Evolutionary conservation across 2,329 filamentous ascomycete genomes (phyloP), one percentile per base, ranked within the genome.

Genomic region (Pyricularia pennisetigena): DNA sequence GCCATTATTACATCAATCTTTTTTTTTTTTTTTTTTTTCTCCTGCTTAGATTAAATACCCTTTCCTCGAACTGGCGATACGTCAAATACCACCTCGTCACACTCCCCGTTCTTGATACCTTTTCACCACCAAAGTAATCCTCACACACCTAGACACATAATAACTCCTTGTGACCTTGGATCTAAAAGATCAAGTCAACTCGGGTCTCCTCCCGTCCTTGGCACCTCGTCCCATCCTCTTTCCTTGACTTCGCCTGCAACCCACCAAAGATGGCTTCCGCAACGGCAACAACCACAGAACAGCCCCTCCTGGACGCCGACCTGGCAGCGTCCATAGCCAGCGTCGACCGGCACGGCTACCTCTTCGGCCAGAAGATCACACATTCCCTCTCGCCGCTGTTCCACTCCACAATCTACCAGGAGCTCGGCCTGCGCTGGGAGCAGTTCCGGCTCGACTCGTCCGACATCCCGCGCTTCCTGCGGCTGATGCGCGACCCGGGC

Each of bases 321-420:
- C 14, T 63, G 59, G 24, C 59, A 29, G 10, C 59, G 2, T 63
- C 59, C 23, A 7, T 63, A 2, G 62, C 62, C 29, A 23, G 62
- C 20, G 74, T 82, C 1, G 78, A 82, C 41, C 78, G 77, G 29
- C 82, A 85, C 71, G 82, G 82, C 65, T 86, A 85, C 73, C 82
- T 88, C 29, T 87, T 87, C 71, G 85, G 85, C 70, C 79, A 83
- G 72, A 86, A 86, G 70, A 79, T 88, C 70, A 74, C 82, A 5
- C 81, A 85, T 49, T 86, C 84, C 28, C 77, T 86, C 71, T 86
- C 85, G 3, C 85, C 85, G 0, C 76, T 82, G 68, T 78, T 88
- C 29, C 85, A 88, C 74, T 76, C 79, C 70, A 78, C 82, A 66
- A 81, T 88, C 69, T 88, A 86, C 76, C 71, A 77, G n/a, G 75